Evolutionary conservation across 805 yeast genomes (phyloP).

Genomic region (Priceomyces fermenticarens): DNA sequence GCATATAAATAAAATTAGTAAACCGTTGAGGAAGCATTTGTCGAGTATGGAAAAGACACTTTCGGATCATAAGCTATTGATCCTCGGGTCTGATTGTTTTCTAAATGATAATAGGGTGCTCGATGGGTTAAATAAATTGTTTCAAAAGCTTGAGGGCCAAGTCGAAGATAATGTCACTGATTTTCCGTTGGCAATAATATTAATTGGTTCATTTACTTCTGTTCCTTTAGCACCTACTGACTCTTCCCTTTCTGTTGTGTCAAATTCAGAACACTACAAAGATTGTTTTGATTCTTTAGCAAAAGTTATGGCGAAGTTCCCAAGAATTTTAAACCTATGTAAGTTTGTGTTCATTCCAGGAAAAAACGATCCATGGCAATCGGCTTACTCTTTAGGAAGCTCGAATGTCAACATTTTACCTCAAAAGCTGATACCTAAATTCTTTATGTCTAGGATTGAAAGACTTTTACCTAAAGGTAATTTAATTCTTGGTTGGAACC

Average conservation of each 20-base stretch:
- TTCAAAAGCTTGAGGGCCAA: slow-evolving; percentile 45
- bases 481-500: slow-evolving; percentile 58
- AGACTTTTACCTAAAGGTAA: slow-evolving; percentile 38
- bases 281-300: slow-evolving; percentile 74
- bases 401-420: slow-evolving; percentile 48
- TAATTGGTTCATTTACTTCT: slow-evolving; percentile 79
- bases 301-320: slow-evolving; percentile 55
- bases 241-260: slow-evolving; percentile 45
- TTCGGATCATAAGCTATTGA: slow-evolving; percentile 54
- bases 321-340: slow-evolving; percentile 47
- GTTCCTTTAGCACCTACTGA: slow-evolving; percentile 59
- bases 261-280: slow-evolving; percentile 57
- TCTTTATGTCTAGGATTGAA: slow-evolving; percentile 67
- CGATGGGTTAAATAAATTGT: slow-evolving; percentile 64
- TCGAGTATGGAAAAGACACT: slow-evolving; percentile 54
- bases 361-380: slow-evolving; percentile 89
- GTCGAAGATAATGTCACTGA: slow-evolving; percentile 36
- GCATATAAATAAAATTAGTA: slow-evolving; percentile 54
- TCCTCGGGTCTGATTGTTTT: slow-evolving; percentile 73
- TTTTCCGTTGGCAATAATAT: slow-evolving; percentile 64
- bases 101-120: slow-evolving; percentile 59
- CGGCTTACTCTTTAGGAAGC: slow-evolving; percentile 60
- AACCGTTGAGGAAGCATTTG: slow-evolving; percentile 52
- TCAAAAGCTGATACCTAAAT: slow-evolving; percentile 62
- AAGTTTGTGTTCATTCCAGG: slow-evolving; percentile 83